Evolutionary conservation across 140 eudicot species (phyloP), one percentile per base, ranked within the genome.

Genomic region (Bidens hawaiensis): DNA sequence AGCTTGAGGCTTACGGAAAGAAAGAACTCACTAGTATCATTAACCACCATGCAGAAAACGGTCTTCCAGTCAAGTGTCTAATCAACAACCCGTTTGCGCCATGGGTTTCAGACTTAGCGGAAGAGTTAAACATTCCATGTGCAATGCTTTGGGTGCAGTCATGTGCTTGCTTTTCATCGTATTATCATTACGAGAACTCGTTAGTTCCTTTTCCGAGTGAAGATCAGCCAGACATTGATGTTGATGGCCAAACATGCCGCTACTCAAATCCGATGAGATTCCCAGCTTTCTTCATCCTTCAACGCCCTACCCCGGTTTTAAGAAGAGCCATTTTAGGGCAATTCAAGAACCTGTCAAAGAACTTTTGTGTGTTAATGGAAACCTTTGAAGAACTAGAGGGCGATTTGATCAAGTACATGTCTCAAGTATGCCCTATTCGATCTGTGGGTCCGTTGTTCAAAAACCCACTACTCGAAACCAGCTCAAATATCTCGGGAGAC

Each of bases 101-200:
- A 0, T 85, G 88, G 94, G 94, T 79, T 16, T 42, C 71, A 0
- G 88, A 85, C 56, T 62, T 85, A n/a, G 94, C 79, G 1, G 75
- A 73, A 0, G 54, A 40, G 47, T 77, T 85, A 2, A 61, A 70
- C 31, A 69, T 85, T 42, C 83, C 85, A 8, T 65, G 70, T 25
- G 85, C 94, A 14, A 49, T 76, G 79, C 81, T 85, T 34, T 81
- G 88, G 94, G 81, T 81, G 6, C 88, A 85, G 21, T 81, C 88
- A 14, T 74, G 82, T 58, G 83, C 88, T 25, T 78, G 77, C 22
- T 81, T 85, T 48, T 74, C 87, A 1, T 65, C 79, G 55, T 81
- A 81, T 40, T 85, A 78, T 54, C 84, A 81, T 64, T 81, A 63
- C 18, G 10, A 72, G 23, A 63, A 73, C 47, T 17, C 48, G 0